Conservation (phyloP, 1,139 yeast species). For the Hanseniaspora sp. region DNA sequence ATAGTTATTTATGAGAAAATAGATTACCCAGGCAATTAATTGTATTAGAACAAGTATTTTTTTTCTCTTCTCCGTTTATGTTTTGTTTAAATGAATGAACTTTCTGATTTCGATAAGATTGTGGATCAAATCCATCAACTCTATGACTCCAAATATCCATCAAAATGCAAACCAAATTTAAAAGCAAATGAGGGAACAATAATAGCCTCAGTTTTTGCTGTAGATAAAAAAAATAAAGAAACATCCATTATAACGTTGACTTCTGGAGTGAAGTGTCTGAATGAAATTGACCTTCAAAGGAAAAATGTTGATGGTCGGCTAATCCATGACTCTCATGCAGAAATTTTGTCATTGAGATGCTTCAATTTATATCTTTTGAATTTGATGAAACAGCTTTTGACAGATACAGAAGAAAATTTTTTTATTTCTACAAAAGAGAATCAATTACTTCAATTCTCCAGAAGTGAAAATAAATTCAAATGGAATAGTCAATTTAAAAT, state of each 20-base stretch:
- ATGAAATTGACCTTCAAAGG: slow-evolving; percentile 37
- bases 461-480: slow-evolving; percentile 22
- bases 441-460: slow-evolving; percentile 20
- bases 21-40: too few relatives aligned
- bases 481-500: slow-evolving; percentile 34
- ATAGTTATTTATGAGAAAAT: too few relatives aligned
- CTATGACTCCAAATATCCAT: background rate
- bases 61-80: too few relatives aligned
- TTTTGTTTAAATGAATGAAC: background rate
- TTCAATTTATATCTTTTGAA: slow-evolving; percentile 38
- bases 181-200: slow-evolving; percentile 4
- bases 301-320: slow-evolving; percentile 41
- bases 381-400: slow-evolving; percentile 16
- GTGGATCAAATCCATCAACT: background rate
- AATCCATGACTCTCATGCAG: slow-evolving; percentile 86
- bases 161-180: slow-evolving; percentile 7
- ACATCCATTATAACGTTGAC: slow-evolving; percentile 42
- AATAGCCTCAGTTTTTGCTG: background rate
- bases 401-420: background rate
- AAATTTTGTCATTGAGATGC: slow-evolving; percentile 56
- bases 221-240: slow-evolving; percentile 2
- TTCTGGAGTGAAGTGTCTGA: slow-evolving; percentile 75
- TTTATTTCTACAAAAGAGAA: background rate
- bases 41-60: too few relatives aligned
- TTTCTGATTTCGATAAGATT: background rate